Evolutionary conservation across 345 rosid genomes (phyloP).

Genomic region (Barbarea vulgaris): DNA sequence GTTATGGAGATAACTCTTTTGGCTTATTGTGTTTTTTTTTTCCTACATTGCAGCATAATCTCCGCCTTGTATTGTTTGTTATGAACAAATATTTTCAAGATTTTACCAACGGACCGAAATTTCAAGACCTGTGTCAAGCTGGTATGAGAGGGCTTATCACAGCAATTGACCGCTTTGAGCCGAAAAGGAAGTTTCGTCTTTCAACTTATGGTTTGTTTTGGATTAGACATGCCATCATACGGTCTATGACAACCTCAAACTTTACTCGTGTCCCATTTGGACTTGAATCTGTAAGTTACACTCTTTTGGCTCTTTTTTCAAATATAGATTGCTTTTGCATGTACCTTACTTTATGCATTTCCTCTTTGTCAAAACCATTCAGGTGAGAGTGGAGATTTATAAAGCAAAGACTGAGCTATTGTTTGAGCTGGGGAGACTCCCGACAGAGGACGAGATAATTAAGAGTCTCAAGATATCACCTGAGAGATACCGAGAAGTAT

Average conservation of each 20-base stretch:
- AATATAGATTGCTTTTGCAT: neutral
- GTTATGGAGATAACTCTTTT: constrained; percentile 4
- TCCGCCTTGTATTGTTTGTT: constrained; percentile 83
- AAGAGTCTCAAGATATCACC: constrained; percentile 67
- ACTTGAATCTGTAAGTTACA: constrained; percentile 74
- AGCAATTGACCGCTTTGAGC: constrained; percentile 95
- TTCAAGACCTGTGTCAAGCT: constrained; percentile 97
- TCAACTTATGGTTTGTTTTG: constrained; percentile 91
- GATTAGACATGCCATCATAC: constrained; percentile 89
- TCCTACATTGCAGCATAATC: constrained; percentile 79
- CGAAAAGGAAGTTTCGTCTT: constrained; percentile 68
- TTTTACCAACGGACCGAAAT: constrained; percentile 69
- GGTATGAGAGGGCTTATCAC: constrained; percentile 89
- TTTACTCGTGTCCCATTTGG: constrained; percentile 86
- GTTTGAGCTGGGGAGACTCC: constrained; percentile 65
- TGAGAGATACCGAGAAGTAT: constrained; percentile 83
- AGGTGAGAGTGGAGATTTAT: constrained; percentile 83
- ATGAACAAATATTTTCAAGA: constrained; percentile 91
- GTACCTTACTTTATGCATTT: neutral
- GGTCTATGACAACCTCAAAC: constrained; percentile 89
- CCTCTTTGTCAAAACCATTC: constrained; percentile 30
- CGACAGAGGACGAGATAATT: constrained; percentile 73
- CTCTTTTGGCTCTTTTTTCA: constrained; percentile 20
- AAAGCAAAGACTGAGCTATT: constrained; percentile 65
- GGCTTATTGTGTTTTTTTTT: neutral